Base-by-base conservation (phyloP, 78 protist genomes). In the Mantamonas sphyraenae region DNA sequence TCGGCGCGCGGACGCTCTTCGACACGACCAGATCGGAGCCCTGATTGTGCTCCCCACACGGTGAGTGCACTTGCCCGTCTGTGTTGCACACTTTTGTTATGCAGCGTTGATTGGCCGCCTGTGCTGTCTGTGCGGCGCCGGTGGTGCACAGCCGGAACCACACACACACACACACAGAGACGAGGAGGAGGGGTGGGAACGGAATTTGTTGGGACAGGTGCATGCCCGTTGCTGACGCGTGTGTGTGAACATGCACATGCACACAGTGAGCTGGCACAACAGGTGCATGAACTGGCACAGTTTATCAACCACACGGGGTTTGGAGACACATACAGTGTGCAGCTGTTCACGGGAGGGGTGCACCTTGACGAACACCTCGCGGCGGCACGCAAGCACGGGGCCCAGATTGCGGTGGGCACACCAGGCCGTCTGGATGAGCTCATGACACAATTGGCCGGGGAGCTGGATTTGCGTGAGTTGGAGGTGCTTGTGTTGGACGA, bases 401-500 rank as follows among this genome's bases (percentile, higher is more conserved):
- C 72, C 16, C 62, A 85, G 74, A 56, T 90, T 50, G 43, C 80
- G 28, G 58, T 90, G 28, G 91, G 93, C 40, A 90, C 95, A 33
- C 95, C 95, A 26, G 95, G 95, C 33, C 68, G 95, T 40, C 51
- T 86, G 35, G 60, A 84, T 33, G 85, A 84, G 68, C 42, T 83
- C 30, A 20, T 81, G 58, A 64, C 64, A 16, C 16, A 16, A 7
- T 7, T 20, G 14, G 28, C 16, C 53, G 16, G 16, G n/a, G n/a
- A n/a, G n/a, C n/a, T 60, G 33, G 14, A 5, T 7, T 4, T 47
- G n/a, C n/a, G 69, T 3, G 78, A 84, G 43, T 72, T 93, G 38
- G 95, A 91, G 68, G 56, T 93, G 40, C 76, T 91, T 43, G 78
- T 93, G 8, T 66, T 93, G 14, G 97, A 93, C 69, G 97, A 93